A percentile compares a stretch with the other conserved stretches of the same genome.
Evolutionary conservation across 1,139 yeast species (phyloP).

Genomic region (Protomyces macrosporus): DNA sequence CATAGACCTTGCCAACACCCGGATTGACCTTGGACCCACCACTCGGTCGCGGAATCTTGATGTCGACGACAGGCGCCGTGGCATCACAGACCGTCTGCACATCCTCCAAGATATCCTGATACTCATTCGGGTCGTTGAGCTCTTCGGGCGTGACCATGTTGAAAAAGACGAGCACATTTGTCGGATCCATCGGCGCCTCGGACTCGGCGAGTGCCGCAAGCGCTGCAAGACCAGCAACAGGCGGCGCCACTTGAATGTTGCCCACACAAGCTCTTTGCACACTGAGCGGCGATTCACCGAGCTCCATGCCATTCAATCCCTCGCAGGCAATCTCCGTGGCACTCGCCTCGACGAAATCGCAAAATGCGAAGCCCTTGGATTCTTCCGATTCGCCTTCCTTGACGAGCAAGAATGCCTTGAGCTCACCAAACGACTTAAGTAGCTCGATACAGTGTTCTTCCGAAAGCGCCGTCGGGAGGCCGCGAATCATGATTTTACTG

Average conservation of each 20-base stretch:
- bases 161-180: slow-evolving; percentile 59
- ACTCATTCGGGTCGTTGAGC: slow-evolving; percentile 49
- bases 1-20: slow-evolving; percentile 68
- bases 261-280: slow-evolving; percentile 41
- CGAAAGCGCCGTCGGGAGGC: slow-evolving; percentile 43
- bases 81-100: slow-evolving; percentile 50
- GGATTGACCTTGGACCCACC: slow-evolving; percentile 42
- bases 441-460: slow-evolving; percentile 42
- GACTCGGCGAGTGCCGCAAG: slow-evolving; percentile 34
- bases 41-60: slow-evolving; percentile 65
- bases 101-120: slow-evolving; percentile 50
- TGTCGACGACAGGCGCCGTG: slow-evolving; percentile 51
- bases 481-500: slow-evolving; percentile 42
- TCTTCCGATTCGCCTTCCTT: slow-evolving; percentile 39
- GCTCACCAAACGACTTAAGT: slow-evolving; percentile 42
- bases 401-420: slow-evolving; percentile 39
- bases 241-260: slow-evolving; percentile 34
- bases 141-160: slow-evolving; percentile 66
- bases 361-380: slow-evolving; percentile 47
- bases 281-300: slow-evolving; percentile 38
- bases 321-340: slow-evolving; percentile 36
- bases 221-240: slow-evolving; percentile 32
- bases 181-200: slow-evolving; percentile 26
- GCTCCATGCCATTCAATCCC: slow-evolving; percentile 38
- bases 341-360: slow-evolving; percentile 39